A percentile compares a stretch with the other conserved stretches of the same genome.
Conservation (phyloP, 306 rosid genomes). For the Cyamopsis tetragonoloba region DNA sequence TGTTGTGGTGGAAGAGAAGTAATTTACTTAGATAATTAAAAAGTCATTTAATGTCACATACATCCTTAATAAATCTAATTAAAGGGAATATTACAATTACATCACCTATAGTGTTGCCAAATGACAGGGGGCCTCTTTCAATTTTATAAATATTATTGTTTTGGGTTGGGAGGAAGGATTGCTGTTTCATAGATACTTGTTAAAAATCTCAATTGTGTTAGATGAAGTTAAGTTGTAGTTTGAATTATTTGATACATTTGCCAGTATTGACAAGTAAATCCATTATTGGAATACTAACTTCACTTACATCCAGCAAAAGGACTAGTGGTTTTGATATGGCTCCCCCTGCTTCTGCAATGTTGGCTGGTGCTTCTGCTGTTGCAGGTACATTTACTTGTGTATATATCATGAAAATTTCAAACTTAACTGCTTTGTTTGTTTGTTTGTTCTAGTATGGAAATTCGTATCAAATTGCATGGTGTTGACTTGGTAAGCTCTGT, state of each 20-base stretch:
- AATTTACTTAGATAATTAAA: neutral
- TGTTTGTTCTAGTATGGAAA: conserved; percentile 86
- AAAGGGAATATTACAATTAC: neutral
- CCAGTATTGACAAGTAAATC: neutral
- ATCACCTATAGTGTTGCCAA: neutral
- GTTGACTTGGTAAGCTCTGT: conserved; percentile 86
- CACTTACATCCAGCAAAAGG: conserved; percentile 75
- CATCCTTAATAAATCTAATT: neutral
- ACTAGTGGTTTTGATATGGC: conserved; percentile 99
- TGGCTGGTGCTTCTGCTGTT: conserved; percentile 57
- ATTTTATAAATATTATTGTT: neutral
- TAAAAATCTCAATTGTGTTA: neutral
- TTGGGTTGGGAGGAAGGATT: neutral
- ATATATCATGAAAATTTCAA: conserved; percentile 29
- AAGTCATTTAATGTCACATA: neutral
- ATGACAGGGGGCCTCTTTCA: neutral
- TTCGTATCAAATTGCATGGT: conserved; percentile 88
- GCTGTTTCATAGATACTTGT: neutral
- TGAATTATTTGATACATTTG: neutral
- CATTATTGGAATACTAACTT: conserved; percentile 34
- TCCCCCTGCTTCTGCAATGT: conserved; percentile 86
- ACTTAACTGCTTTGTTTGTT: conserved; percentile 67
- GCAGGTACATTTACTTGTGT: conserved; percentile 61
- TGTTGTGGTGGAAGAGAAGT: conserved; percentile 4
- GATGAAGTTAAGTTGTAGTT: neutral